Evolutionary conservation across 495 filamentous ascomycete species (phyloP).

Genomic region (Lasiosphaeris hirsuta): DNA sequence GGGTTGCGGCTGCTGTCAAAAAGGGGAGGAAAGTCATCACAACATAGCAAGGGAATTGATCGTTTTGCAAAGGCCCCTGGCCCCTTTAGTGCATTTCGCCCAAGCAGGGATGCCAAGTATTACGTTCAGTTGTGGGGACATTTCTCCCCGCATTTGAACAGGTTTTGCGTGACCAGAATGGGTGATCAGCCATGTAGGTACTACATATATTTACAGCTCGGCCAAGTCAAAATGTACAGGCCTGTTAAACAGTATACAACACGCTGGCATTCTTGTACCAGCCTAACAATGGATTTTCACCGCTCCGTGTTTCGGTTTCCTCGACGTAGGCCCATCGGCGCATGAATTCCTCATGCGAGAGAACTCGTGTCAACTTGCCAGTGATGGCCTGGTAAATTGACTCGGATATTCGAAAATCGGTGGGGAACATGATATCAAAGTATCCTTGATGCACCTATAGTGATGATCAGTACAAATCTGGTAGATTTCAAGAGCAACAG

Average conservation of each 20-base stretch:
- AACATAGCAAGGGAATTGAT: too few relatives aligned
- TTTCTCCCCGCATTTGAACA: too few relatives aligned
- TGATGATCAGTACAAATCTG: neutral
- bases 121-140: too few relatives aligned
- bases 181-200: too few relatives aligned
- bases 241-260: slow-evolving; percentile 67
- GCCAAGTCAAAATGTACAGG: neutral
- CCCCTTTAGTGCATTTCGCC: too few relatives aligned
- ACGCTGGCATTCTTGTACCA: slow-evolving; percentile 96
- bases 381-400: slow-evolving; percentile 88
- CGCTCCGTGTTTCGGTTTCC: slow-evolving; percentile 80
- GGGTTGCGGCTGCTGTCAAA: too few relatives aligned
- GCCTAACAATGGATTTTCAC: slow-evolving; percentile 86
- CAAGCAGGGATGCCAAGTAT: too few relatives aligned
- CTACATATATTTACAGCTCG: too few relatives aligned
- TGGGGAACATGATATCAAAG: slow-evolving; percentile 98
- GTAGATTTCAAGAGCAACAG: neutral
- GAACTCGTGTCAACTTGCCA: slow-evolving; percentile 79
- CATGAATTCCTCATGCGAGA: slow-evolving; percentile 88
- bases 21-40: too few relatives aligned
- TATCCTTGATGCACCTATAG: slow-evolving; percentile 90
- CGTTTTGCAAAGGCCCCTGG: too few relatives aligned
- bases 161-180: too few relatives aligned
- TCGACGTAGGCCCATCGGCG: slow-evolving; percentile 82
- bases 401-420: slow-evolving; percentile 84